Base-by-base conservation (phyloP, 23 red algal genomes). In the Gracilaria gracilis region DNA sequence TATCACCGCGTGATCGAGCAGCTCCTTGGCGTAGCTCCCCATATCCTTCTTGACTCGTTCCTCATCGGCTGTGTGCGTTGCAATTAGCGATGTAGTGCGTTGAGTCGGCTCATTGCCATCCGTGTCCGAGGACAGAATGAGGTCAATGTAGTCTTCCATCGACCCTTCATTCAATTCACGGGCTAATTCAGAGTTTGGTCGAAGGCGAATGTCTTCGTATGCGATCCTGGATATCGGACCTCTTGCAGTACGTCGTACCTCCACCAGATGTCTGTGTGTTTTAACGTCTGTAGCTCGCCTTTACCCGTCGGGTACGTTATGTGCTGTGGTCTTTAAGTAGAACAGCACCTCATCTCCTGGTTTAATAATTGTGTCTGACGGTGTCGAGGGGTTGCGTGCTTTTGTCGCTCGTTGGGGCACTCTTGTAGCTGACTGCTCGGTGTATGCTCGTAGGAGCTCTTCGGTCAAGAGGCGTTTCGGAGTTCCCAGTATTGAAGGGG, bases 391-490 rank as follows among this genome's bases (percentile, higher is more conserved):
- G 57, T 47, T 20, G 62, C 40, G 64, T 64, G 83, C 37, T 14
- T 17, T 69, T 47, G 37, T 73, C 8, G 1, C 0, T 16, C 37
- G 29, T 14, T 74, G 83, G 4, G 73, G 32, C 12, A 62, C 44
- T 12, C 83, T 19, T 27, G 83, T 87, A 32, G 59, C 83, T 29
- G 44, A 24, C 61, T 87, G 59, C 17, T 87, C 64, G 7, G 50
- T 62, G 64, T 72, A 49, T 87, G 83, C 83, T 0, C 0, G 13
- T 0, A 87, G 14, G 6, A 75, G 62, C 1, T 87, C 83, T 35
- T 29, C 31, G 31, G 83, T 25, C 19, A 75, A 61, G 7, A 72
- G 34, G 24, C 11, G 71, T n/a, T 15, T 11, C 14, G 67, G 83
- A 0, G 61, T 25, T 23, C 61, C 64, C 21, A 73, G 44, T 20